phyloP scores from a whole-genome alignment of 1,139 yeast species.

The Candida labiduridarum region DNA sequence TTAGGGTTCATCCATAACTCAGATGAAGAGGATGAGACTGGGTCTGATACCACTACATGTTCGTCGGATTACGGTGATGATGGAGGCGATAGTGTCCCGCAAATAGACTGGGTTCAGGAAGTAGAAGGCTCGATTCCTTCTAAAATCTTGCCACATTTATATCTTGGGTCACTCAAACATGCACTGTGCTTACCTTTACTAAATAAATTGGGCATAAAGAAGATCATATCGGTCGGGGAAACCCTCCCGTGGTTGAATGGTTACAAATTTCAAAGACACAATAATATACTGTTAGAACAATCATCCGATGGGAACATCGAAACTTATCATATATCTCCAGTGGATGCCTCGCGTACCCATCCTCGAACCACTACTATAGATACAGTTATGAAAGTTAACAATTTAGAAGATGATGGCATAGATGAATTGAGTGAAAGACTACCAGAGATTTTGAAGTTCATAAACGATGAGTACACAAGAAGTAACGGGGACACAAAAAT shows the following conservation, averaged over 20 bases:
- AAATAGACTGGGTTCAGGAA: conserved; percentile 41
- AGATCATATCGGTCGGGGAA: conserved; percentile 89
- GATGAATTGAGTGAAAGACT: conserved; percentile 41
- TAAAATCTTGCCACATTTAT: conserved; percentile 77
- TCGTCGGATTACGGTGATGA: conserved; percentile 12
- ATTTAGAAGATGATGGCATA: conserved; percentile 52
- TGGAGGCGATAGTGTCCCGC: background rate
- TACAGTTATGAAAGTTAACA: conserved; percentile 47
- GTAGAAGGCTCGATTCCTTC: conserved; percentile 71
- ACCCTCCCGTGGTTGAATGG: conserved; percentile 61
- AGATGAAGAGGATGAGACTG: conserved; percentile 6
- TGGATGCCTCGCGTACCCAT: conserved; percentile 5
- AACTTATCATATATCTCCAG: conserved; percentile 28
- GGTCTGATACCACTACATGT: background rate
- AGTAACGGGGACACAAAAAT: conserved; percentile 37
- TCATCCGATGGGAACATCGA: conserved; percentile 38
- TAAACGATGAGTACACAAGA: conserved; percentile 32
- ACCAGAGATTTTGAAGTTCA: conserved; percentile 38
- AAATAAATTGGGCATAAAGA: conserved; percentile 65
- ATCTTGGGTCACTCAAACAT: conserved; percentile 82
- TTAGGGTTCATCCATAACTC: conserved; percentile 12
- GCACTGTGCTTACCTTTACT: conserved; percentile 74
- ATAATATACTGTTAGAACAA: conserved; percentile 28
- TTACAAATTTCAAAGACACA: conserved; percentile 27
- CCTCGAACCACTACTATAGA: conserved; percentile 22